Evolutionary conservation across 2,329 filamentous ascomycete genomes (phyloP).

Genomic region (Colletotrichum tofieldiae): DNA sequence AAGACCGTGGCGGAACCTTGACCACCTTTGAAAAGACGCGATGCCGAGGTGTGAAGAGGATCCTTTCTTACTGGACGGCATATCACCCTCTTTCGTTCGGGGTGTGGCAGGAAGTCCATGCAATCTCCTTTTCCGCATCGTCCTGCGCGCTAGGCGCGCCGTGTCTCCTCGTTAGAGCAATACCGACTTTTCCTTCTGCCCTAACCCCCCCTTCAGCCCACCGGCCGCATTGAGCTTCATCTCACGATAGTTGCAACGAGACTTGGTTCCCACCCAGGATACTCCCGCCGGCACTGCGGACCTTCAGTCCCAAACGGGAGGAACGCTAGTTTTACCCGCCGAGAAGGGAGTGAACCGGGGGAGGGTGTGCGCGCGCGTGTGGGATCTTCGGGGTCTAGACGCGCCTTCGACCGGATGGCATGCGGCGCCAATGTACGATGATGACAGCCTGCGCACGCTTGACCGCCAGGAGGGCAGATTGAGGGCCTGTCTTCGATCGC

Average conservation of each 20-base stretch:
- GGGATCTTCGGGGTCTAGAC: conserved; percentile 35
- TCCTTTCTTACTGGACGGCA: conserved; percentile 3
- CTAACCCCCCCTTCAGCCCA: not conserved
- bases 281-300: conserved; percentile 19
- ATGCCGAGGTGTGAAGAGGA: not conserved
- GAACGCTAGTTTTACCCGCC: conserved; percentile 27
- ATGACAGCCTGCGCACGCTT: conserved; percentile 28
- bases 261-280: conserved; percentile 1
- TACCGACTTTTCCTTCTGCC: conserved; percentile 6
- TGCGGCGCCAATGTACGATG: conserved; percentile 38
- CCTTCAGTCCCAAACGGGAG: conserved; percentile 35
- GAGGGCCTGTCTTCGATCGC: conserved; percentile 13
- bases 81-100: not conserved
- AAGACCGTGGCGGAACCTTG: not conserved
- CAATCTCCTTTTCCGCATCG: not conserved
- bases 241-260: conserved; percentile 6
- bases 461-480: conserved; percentile 23
- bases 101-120: conserved; percentile 30
- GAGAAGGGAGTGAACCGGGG: not conserved
- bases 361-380: not conserved
- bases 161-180: conserved; percentile 29
- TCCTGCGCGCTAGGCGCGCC: conserved; percentile 20
- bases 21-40: not conserved
- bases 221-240: not conserved
- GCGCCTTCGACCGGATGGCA: conserved; percentile 32